Conservation (phyloP, 1,284 basidiomycete species). For the Leccinum fallax region DNA sequence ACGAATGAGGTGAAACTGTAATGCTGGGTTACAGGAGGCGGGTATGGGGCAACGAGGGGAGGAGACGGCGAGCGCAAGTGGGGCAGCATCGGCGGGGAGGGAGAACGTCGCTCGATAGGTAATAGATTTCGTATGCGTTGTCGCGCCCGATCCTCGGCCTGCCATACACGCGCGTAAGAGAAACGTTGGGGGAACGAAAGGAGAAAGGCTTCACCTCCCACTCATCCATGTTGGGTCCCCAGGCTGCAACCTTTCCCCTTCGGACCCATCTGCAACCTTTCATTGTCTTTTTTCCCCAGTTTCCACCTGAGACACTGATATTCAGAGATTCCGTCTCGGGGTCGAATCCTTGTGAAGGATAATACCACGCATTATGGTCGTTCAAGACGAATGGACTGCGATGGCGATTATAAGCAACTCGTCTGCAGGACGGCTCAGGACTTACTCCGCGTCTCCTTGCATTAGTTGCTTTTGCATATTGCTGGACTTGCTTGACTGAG, state of each 20-base stretch:
- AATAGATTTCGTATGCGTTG: conserved; percentile 72
- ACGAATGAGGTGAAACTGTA: conserved; percentile 79
- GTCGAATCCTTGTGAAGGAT: conserved; percentile 67
- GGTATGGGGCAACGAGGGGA: conserved; percentile 67
- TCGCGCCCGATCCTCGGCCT: conserved; percentile 76
- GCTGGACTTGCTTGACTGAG: background rate
- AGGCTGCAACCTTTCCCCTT: conserved; percentile 72
- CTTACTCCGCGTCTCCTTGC: conserved; percentile 38
- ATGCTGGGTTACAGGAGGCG: conserved; percentile 63
- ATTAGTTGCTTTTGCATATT: conserved; percentile 30
- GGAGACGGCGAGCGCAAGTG: conserved; percentile 62
- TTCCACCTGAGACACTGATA: conserved; percentile 55
- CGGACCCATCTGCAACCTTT: conserved; percentile 75
- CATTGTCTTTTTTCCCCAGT: conserved; percentile 76
- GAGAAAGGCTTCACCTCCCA: conserved; percentile 63
- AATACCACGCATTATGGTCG: conserved; percentile 78
- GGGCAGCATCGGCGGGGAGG: conserved; percentile 59
- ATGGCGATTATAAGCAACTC: conserved; percentile 8
- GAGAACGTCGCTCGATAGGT: conserved; percentile 56
- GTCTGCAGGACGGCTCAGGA: background rate
- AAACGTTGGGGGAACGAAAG: conserved; percentile 7
- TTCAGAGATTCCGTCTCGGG: conserved; percentile 60
- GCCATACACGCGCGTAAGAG: conserved; percentile 34
- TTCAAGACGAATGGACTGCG: conserved; percentile 53
- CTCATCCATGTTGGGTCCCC: conserved; percentile 79